Conservation (phyloP, 176 grass and related monocot genomes). For the Metroxylon sagu region DNA sequence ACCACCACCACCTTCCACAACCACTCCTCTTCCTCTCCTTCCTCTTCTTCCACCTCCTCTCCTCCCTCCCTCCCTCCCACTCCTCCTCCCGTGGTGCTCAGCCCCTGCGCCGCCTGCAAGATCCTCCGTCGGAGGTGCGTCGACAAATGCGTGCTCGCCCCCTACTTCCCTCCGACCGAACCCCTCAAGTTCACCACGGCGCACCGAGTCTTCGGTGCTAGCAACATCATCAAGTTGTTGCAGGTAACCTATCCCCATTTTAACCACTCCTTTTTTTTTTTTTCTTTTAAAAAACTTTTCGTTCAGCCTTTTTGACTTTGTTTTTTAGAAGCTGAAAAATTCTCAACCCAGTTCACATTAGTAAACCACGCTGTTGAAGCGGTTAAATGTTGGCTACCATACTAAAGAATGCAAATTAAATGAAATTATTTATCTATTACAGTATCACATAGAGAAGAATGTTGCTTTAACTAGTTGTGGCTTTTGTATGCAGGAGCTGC, state of each 20-base stretch:
- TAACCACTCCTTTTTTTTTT: too few relatives aligned
- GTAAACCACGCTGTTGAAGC: too few relatives aligned
- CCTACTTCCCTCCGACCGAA: background rate
- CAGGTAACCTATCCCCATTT: constrained; percentile 3
- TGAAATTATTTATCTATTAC: too few relatives aligned
- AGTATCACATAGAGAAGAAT: too few relatives aligned
- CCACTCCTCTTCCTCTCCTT: background rate
- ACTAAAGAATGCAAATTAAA: too few relatives aligned
- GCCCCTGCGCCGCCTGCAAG: constrained; percentile 95
- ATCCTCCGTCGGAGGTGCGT: constrained; percentile 29
- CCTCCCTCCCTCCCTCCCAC: background rate
- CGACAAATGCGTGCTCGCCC: constrained; percentile 1
- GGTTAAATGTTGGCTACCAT: too few relatives aligned
- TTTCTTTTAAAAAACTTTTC: too few relatives aligned
- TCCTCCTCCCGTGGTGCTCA: constrained; percentile 32
- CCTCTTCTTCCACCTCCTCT: background rate
- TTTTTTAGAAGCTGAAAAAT: too few relatives aligned
- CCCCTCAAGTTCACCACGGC: constrained; percentile 1
- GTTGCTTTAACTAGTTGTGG: too few relatives aligned
- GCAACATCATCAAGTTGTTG: constrained; percentile 7
- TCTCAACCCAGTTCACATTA: too few relatives aligned
- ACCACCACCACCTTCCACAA: constrained; percentile 12
- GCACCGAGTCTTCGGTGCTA: constrained; percentile 5
- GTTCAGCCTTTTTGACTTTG: too few relatives aligned
- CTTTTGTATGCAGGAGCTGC: constrained; percentile 42